Percentiles rank a stretch among this genome's conserved stretches.
Evolutionary conservation across 2,329 filamentous ascomycete genomes (phyloP).

Genomic region (Ceratocystiopsis sp.): DNA sequence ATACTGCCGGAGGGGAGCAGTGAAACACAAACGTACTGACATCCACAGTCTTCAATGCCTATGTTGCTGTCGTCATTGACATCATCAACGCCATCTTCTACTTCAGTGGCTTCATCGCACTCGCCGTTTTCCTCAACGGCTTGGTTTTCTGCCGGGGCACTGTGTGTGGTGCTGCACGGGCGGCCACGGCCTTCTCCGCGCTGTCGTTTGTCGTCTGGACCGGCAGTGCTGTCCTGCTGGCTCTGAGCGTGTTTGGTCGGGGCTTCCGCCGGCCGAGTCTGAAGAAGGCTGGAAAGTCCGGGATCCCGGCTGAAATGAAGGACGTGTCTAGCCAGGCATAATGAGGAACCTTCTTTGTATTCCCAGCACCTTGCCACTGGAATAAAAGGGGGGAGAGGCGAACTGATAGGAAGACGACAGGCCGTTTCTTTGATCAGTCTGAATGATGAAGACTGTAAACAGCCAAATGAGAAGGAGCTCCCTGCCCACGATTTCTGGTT

Average conservation of each 20-base stretch:
- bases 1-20: neutral
- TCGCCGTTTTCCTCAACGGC: constrained; percentile 37
- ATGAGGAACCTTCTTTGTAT: neutral
- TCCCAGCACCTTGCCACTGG: too few species aligned
- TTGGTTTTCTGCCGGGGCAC: constrained; percentile 39
- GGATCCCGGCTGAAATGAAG: constrained; percentile 18
- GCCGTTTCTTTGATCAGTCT: too few species aligned
- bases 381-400: too few species aligned
- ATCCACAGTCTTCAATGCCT: constrained; percentile 27
- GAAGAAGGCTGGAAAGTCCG: too few species aligned
- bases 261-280: too few species aligned
- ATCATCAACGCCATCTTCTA: constrained; percentile 36
- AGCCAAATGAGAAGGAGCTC: too few species aligned
- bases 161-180: constrained; percentile 38
- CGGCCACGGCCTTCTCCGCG: constrained; percentile 35
- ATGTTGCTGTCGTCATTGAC: constrained; percentile 31
- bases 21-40: too few species aligned
- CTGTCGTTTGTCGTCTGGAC: constrained; percentile 37
- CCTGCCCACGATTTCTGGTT: too few species aligned
- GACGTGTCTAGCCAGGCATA: constrained; percentile 12
- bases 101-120: constrained; percentile 41
- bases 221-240: constrained; percentile 27
- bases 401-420: too few species aligned
- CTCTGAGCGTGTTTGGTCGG: constrained; percentile 21
- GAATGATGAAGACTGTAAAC: too few species aligned